These are phyloP conservation scores for sweet orange (Citrus sinensis) DNA, from an alignment of 345 rosid species.

Conservation along the genomic window DVS_A1.0 CM039166.1:16229501-16230000, in stretches of 20 bases:
- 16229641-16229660: conserved; percentile 63
- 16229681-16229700: conserved; percentile 66
- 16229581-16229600: conserved; percentile 59
- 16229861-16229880: conserved; percentile 66
- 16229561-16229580: conserved; percentile 54
- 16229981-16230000: conserved; percentile 83
- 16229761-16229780: conserved; percentile 76
- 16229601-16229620: conserved; percentile 71
- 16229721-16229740: conserved; percentile 75
- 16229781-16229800: conserved; percentile 82
- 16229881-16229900: conserved; percentile 57
- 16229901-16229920: conserved; percentile 58
- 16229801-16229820: conserved; percentile 81
- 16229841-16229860: conserved; percentile 60
- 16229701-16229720: conserved; percentile 87
- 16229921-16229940: conserved; percentile 75
- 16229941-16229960: conserved; percentile 59
- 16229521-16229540: conserved; percentile 67
- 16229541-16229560: conserved; percentile 81
- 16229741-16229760: conserved; percentile 71
- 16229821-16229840: conserved; percentile 78
- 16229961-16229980: conserved; percentile 74
- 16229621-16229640: conserved; percentile 71
- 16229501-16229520: conserved; percentile 91
- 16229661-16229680: conserved; percentile 80